phyloP scores from a whole-genome alignment of 805 yeast species.

The Dipodascopsis tothii region DNA sequence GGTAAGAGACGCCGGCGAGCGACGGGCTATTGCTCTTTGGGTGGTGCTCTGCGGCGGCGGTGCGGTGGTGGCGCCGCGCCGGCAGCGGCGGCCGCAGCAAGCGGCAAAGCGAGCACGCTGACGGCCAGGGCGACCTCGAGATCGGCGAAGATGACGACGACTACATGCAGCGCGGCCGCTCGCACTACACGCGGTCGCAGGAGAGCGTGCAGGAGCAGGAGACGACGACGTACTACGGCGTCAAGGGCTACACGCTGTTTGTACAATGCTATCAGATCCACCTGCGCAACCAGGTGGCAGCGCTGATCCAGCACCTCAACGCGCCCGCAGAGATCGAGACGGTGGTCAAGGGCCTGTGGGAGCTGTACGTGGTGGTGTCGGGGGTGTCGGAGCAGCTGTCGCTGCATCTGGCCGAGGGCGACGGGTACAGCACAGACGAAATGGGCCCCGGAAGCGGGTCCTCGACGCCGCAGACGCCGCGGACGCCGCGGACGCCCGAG shows the following conservation, averaged over 20 bases:
- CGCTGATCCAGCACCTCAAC: slow-evolving; percentile 33
- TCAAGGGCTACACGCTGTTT: slow-evolving; percentile 39
- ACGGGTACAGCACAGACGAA: background rate
- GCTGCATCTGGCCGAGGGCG: background rate
- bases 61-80: too few relatives aligned
- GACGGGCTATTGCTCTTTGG: slow-evolving; percentile 3
- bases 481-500: too few relatives aligned
- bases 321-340: slow-evolving; percentile 24
- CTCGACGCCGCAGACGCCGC: background rate
- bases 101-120: background rate
- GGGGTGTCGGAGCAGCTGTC: background rate
- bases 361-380: background rate
- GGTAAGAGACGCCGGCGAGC: slow-evolving; percentile 78
- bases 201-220: slow-evolving; percentile 34
- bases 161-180: slow-evolving; percentile 22
- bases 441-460: background rate
- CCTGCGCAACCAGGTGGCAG: slow-evolving; percentile 42
- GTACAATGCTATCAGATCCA: slow-evolving; percentile 45
- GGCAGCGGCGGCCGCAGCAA: too few relatives aligned
- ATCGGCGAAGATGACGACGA: slow-evolving; percentile 77
- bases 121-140: slow-evolving; percentile 60
- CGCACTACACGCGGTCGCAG: background rate
- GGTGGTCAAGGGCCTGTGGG: slow-evolving; percentile 15
- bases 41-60: background rate
- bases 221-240: slow-evolving; percentile 42